Evolutionary conservation across 169 alveolate species (phyloP).

Genomic region (Babesia gibsoni): DNA sequence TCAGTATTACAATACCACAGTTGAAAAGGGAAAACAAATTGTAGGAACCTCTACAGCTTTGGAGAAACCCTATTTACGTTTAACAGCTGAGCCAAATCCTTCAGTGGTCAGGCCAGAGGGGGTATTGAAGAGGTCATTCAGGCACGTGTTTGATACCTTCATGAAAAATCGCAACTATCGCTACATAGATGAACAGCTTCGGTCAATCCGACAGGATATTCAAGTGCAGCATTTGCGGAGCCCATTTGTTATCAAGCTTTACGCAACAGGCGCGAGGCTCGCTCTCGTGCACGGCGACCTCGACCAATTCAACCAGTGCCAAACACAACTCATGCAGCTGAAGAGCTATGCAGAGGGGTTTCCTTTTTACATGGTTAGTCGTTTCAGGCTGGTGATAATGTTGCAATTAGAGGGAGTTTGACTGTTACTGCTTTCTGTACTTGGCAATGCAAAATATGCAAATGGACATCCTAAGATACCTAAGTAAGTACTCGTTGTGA

Average conservation of each 20-base stretch:
- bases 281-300: conserved; percentile 89
- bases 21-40: conserved; percentile 13
- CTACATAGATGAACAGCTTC: conserved; percentile 85
- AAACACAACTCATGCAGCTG: conserved; percentile 85
- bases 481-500: conserved; percentile 1
- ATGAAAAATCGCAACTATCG: conserved; percentile 71
- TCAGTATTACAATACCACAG: conserved; percentile 45
- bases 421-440: conserved; percentile 64
- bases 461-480: conserved; percentile 52
- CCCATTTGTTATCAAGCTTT: conserved; percentile 84
- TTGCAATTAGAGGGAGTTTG: conserved; percentile 47
- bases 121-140: conserved; percentile 59
- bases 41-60: conserved; percentile 43
- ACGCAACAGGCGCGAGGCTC: conserved; percentile 91
- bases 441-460: conserved; percentile 72
- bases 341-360: conserved; percentile 22
- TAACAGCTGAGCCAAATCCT: conserved; percentile 64
- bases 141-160: conserved; percentile 65
- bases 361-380: not conserved
- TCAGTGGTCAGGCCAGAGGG: conserved; percentile 52
- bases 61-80: conserved; percentile 55
- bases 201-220: conserved; percentile 91
- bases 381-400: not conserved
- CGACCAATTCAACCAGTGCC: conserved; percentile 92
- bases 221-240: conserved; percentile 89